Base-by-base conservation (phyloP, 148 eudicot species). In the Amaranthus cruentus region DNA sequence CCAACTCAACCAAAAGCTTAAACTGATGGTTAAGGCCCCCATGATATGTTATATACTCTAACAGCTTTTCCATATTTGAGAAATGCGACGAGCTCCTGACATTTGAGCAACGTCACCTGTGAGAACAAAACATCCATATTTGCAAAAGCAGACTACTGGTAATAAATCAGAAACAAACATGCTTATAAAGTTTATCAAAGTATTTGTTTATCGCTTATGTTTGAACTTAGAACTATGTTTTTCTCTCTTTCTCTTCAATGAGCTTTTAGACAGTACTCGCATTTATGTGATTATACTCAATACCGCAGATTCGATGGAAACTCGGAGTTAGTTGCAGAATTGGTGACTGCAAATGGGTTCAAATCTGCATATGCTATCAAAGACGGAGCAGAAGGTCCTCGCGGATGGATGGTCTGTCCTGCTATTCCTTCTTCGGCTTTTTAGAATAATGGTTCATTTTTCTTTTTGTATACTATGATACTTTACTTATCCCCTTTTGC, bases 331-430 rank as follows among this genome's bases (percentile, higher is more conserved):
- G 95, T 93, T 4, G 96, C 99, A 6, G 97, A 95, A 82, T 81
- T 91, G 75, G 94, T 87, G 54, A 90, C 94, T 61, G 84, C 92
- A 62, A 95, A 95, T 73, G 96, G 99, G 73, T 95, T 87, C 81
- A 91, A 91, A 85, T 87, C 96, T 55, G 99, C 97, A 56, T 95
- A 87, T 77, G 99, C 96, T 54, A 87, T 91, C 68, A 90, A 90
- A 90, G 99, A 95, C 72, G 99, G 99, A 73, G 97, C 99, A 61
- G 99, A 92, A 86, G 99, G 99, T 71, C 75, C 90, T 66, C 83
- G 89, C 8, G 99, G 99, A 82, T 95, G 99, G 99, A 75, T 76
- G 92, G 99, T 95, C 68, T 72, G 74, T 80, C 11, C 78, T 53
- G 48, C 76, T 60, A 61, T 70, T 53, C n/a, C 76, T 73, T 62